A percentile compares a stretch with the other conserved stretches of the same genome.
phyloP scores from a whole-genome alignment of 2,329 filamentous ascomycete genomes.

The Xylariaceae sp. region DNA sequence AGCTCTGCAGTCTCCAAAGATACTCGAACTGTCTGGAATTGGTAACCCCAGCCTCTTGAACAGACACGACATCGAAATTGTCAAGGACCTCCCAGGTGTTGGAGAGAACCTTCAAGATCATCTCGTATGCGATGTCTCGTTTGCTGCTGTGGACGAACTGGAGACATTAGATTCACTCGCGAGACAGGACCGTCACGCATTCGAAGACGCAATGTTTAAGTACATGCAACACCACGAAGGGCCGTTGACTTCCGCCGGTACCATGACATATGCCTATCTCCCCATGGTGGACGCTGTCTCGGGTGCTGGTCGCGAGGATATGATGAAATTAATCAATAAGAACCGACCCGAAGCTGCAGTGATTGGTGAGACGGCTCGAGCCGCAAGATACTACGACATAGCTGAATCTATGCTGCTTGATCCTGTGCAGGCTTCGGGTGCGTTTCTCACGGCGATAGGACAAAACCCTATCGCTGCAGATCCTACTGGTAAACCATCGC shows the following conservation, averaged over 20 bases:
- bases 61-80: slow-evolving; percentile 36
- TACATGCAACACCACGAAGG: slow-evolving; percentile 12
- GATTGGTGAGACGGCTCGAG: neutral
- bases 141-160: slow-evolving; percentile 12
- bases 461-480: slow-evolving; percentile 9
- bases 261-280: slow-evolving; percentile 20
- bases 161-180: slow-evolving; percentile 17
- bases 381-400: slow-evolving; percentile 9
- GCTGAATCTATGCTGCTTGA: slow-evolving; percentile 14
- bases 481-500: slow-evolving; percentile 4
- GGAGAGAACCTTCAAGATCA: slow-evolving; percentile 46
- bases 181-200: slow-evolving; percentile 10
- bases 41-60: slow-evolving; percentile 38
- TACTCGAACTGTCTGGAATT: slow-evolving; percentile 51
- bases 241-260: slow-evolving; percentile 10
- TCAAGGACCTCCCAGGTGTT: slow-evolving; percentile 47
- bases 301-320: neutral
- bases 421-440: slow-evolving; percentile 7
- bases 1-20: slow-evolving; percentile 39
- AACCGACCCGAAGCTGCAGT: neutral
- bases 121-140: slow-evolving; percentile 16
- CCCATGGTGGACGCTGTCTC: slow-evolving; percentile 7
- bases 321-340: slow-evolving; percentile 6
- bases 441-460: slow-evolving; percentile 10
- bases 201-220: slow-evolving; percentile 10